Evolutionary conservation across 2,329 filamentous ascomycete genomes (phyloP), one percentile per base, ranked within the genome.

Genomic region (Ilyonectria sp.): DNA sequence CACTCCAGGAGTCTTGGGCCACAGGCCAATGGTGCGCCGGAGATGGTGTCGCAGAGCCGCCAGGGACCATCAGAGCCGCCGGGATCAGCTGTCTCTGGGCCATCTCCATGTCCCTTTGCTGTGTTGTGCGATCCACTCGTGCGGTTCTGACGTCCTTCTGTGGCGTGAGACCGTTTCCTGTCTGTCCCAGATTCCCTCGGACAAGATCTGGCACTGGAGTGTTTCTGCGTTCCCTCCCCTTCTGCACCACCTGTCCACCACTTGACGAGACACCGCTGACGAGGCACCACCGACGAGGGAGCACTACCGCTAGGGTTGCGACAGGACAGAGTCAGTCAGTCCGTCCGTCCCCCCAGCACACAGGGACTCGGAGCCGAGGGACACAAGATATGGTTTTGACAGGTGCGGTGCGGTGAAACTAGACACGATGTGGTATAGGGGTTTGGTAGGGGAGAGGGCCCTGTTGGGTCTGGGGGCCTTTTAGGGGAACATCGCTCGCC

Each of bases 401-500:
- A 74, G 63, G 63, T 65, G 60, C 59, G 57, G 70, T 62, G 59
- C 57, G 47, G 63, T 63, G 23, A 57, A 62, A 68, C 73, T 74
- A 75, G 73, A 67, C 50, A 60, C 71, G 70, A 74, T 73, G 56
- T 40, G 73, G 73, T 68, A 74, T 72, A 75, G 73, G 46, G 55
- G 52, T 66, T 52, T 49, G 50, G 50, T 62, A 53, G 65, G 60
- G 65, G 50, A 43, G 40, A 17, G 40, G 40, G 17, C 40, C 44
- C 64, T 56, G 49, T 3, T 13, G 10, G n/a, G n/a, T 5, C 26
- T 29, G 11, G 62, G 56, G 57, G 33, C 37, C 35, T 43, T 44
- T 40, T 40, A 40, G 17, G 56, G 56, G 55, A 31, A 50, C 50
- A 52, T 65, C 62, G 64, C 61, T 68, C 59, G 63, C 70, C 65